Evolutionary conservation across 768 basidiomycete genomes (phyloP).

Genomic region (Rossbeevera mucosa): DNA sequence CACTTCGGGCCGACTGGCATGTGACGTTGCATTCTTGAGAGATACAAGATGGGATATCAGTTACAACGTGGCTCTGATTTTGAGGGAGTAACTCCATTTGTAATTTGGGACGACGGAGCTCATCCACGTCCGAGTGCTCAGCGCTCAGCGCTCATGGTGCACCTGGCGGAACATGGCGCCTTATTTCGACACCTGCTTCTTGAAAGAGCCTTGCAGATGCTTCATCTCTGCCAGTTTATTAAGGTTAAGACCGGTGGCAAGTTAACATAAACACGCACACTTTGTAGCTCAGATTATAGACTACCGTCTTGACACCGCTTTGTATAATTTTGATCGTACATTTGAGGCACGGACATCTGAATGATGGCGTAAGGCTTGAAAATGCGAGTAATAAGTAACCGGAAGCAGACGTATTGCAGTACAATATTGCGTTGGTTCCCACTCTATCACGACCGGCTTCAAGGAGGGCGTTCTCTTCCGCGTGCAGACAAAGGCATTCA

Average conservation of each 20-base stretch:
- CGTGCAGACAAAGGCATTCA: conserved; percentile 93
- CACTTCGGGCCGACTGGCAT: conserved; percentile 42
- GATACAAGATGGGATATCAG: conserved; percentile 62
- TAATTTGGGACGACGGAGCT: neutral
- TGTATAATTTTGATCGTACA: conserved; percentile 98
- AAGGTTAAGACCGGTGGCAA: neutral
- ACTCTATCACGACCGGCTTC: conserved; percentile 92
- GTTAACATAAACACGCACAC: conserved; percentile 54
- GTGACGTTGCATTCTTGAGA: conserved; percentile 46
- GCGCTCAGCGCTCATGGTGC: conserved; percentile 9
- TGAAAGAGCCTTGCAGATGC: conserved; percentile 73
- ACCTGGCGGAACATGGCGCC: conserved; percentile 56
- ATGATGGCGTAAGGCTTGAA: conserved; percentile 1
- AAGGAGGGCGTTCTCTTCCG: conserved; percentile 94
- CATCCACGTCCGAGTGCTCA: neutral
- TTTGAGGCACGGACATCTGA: conserved; percentile 93
- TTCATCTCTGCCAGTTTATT: conserved; percentile 56
- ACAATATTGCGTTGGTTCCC: conserved; percentile 77
- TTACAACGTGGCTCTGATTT: conserved; percentile 32
- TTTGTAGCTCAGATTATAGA: conserved; percentile 93
- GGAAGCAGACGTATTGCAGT: conserved; percentile 89
- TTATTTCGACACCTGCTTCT: conserved; percentile 77
- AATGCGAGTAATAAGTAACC: neutral
- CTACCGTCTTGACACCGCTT: conserved; percentile 84
- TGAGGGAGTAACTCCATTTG: conserved; percentile 25